Evolutionary conservation across 2,329 filamentous ascomycete species (phyloP).

Genomic region (Clonostachys rhizophaga): DNA sequence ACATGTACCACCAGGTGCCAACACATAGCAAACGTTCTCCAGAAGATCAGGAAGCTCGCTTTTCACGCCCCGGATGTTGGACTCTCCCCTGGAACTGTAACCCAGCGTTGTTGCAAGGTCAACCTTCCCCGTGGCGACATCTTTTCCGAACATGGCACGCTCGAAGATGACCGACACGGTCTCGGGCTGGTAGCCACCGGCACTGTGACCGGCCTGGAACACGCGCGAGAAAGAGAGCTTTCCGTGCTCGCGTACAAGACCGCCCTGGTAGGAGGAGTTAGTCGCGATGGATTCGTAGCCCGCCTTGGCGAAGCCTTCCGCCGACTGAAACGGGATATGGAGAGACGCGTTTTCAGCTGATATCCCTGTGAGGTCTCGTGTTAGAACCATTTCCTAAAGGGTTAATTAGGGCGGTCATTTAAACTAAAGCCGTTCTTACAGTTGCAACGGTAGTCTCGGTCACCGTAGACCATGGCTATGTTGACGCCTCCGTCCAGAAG

Average conservation of each 20-base stretch:
- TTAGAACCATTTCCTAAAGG: neutral
- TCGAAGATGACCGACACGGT: slow-evolving; percentile 50
- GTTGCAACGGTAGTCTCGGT: slow-evolving; percentile 55
- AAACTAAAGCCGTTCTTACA: slow-evolving; percentile 42
- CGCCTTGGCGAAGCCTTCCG: slow-evolving; percentile 49
- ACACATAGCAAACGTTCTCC: slow-evolving; percentile 52
- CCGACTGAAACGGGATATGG: slow-evolving; percentile 43
- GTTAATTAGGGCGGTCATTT: too few species aligned
- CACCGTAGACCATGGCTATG: slow-evolving; percentile 65
- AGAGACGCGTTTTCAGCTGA: slow-evolving; percentile 21
- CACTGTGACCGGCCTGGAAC: slow-evolving; percentile 58
- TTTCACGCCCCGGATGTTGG: slow-evolving; percentile 45
- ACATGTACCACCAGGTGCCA: slow-evolving; percentile 39
- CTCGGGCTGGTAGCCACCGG: slow-evolving; percentile 52
- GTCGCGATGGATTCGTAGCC: slow-evolving; percentile 67
- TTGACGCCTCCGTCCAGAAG: slow-evolving; percentile 57
- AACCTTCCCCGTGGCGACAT: slow-evolving; percentile 46
- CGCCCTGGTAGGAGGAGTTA: slow-evolving; percentile 60
- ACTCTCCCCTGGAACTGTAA: slow-evolving; percentile 29
- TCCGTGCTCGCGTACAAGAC: slow-evolving; percentile 69
- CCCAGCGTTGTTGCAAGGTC: slow-evolving; percentile 28
- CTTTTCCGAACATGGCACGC: slow-evolving; percentile 46
- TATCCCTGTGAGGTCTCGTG: neutral
- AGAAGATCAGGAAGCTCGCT: slow-evolving; percentile 40
- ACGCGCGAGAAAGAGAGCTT: slow-evolving; percentile 63